Conservation (phyloP, 2,329 filamentous ascomycete genomes). For the Hymenoscyphus repandus region DNA sequence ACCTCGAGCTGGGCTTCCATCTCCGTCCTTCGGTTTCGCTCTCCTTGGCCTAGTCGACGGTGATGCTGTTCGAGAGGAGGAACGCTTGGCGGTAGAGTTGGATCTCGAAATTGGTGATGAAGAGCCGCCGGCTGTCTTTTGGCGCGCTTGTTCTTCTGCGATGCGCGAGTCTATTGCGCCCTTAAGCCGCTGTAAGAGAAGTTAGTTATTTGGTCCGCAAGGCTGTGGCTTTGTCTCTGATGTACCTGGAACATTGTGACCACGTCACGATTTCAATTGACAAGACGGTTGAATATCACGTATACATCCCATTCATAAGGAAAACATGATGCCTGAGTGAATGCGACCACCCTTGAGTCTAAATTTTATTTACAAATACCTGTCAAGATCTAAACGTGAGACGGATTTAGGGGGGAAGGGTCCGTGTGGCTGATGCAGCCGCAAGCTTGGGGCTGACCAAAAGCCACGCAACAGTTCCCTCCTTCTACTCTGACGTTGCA, state of each 20-base stretch:
- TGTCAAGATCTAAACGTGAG: conserved; percentile 4
- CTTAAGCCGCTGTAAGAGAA: conserved; percentile 61
- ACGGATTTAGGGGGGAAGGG: neutral
- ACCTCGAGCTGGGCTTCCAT: conserved; percentile 23
- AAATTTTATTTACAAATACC: conserved; percentile 5
- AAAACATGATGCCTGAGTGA: conserved; percentile 10
- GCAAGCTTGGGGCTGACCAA: neutral
- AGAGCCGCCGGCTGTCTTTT: conserved; percentile 40
- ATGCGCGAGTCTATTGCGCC: conserved; percentile 82
- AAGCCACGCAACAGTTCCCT: conserved; percentile 4
- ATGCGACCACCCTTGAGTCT: neutral
- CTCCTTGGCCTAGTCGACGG: conserved; percentile 23
- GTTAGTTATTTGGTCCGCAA: conserved; percentile 12
- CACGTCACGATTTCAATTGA: conserved; percentile 10
- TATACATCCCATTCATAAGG: conserved; percentile 8
- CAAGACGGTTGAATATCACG: neutral
- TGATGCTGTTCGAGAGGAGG: conserved; percentile 24
- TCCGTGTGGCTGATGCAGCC: neutral
- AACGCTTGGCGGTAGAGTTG: conserved; percentile 31
- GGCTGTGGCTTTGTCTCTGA: conserved; percentile 12
- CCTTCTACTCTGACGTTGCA: too few relatives aligned
- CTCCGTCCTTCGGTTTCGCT: conserved; percentile 26
- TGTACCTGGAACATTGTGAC: conserved; percentile 32
- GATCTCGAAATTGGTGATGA: conserved; percentile 38
- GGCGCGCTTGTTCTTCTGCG: conserved; percentile 81